These are phyloP conservation scores for Linanthus parryae DNA, from an alignment of 148 eudicot genomes.

Conservation along the genomic window DNA sequence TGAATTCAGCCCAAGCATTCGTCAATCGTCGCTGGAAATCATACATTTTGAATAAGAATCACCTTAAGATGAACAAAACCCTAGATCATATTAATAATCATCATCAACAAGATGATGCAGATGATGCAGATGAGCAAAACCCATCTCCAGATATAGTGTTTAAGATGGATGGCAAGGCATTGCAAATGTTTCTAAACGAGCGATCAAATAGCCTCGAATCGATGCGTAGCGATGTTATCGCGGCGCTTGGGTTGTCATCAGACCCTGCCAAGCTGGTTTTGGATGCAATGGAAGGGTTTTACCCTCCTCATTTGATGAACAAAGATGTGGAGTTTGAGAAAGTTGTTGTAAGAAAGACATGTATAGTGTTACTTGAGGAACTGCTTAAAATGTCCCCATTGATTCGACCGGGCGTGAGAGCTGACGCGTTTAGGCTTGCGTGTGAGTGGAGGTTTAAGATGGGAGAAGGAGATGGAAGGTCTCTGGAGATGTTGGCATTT, in stretches of 20 bases:
- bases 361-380: conserved; percentile 43
- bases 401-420: conserved; percentile 23
- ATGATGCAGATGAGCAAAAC: background rate
- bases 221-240: conserved; percentile 31
- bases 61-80: no score
- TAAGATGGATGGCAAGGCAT: conserved; percentile 37
- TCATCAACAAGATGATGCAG: background rate
- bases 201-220: conserved; percentile 24
- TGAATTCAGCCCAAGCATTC: no score
- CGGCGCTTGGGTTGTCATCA: conserved; percentile 30
- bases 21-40: no score
- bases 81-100: no score
- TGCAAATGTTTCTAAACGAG: conserved; percentile 38
- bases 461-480: conserved; percentile 8
- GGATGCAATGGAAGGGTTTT: conserved; percentile 60
- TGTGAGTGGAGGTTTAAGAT: conserved; percentile 37
- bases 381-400: conserved; percentile 26
- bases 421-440: conserved; percentile 40
- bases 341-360: conserved; percentile 36
- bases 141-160: conserved; percentile 1
- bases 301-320: conserved; percentile 31
- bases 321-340: conserved; percentile 19
- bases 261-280: conserved; percentile 53
- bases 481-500: conserved; percentile 32
- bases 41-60: no score